Evolutionary conservation across 495 filamentous ascomycete genomes (phyloP).

Genomic region (Chaetomium tenue): DNA sequence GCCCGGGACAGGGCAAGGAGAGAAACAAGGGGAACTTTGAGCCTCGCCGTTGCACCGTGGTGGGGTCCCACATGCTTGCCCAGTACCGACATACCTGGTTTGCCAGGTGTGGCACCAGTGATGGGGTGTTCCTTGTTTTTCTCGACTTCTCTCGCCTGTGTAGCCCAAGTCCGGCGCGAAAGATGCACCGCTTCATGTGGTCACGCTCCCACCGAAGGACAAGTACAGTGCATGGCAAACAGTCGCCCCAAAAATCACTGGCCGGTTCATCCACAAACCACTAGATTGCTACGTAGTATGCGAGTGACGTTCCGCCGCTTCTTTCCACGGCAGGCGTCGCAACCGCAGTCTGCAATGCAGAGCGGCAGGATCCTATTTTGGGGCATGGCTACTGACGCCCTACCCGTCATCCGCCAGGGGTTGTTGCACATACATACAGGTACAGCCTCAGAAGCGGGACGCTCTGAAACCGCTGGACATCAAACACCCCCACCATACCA

Average conservation of each 20-base stretch:
- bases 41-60: not conserved
- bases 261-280: too few species aligned
- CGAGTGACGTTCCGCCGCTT: not conserved
- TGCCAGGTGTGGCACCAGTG: not conserved
- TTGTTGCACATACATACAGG: not conserved
- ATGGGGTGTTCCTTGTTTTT: not conserved
- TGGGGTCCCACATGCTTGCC: too few species aligned
- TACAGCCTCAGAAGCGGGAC: conserved; percentile 10
- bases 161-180: not conserved
- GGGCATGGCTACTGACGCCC: not conserved
- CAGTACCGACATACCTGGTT: not conserved
- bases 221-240: not conserved
- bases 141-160: not conserved
- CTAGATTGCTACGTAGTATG: not conserved
- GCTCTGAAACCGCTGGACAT: not conserved
- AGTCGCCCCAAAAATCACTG: not conserved
- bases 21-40: not conserved
- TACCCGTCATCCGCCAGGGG: conserved; percentile 1
- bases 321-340: not conserved
- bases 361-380: not conserved
- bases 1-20: not conserved
- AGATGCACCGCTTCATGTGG: not conserved
- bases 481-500: not conserved
- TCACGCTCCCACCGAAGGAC: not conserved
- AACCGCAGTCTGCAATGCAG: not conserved